These are phyloP conservation scores for Cyamopsis tetragonoloba DNA, from an alignment of 306 rosid species.

Conservation along the genomic window DNA sequence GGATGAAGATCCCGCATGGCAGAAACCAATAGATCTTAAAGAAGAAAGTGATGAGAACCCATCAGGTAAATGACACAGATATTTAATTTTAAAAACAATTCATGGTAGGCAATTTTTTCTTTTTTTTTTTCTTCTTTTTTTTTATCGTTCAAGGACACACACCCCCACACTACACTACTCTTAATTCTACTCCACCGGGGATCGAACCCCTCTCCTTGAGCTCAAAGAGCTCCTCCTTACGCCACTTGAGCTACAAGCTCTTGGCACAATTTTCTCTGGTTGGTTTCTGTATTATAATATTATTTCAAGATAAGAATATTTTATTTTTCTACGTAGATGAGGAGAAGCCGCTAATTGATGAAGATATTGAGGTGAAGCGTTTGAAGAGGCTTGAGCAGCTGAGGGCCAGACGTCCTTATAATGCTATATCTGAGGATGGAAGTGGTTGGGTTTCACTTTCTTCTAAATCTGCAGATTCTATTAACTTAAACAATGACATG, in stretches of 20 bases:
- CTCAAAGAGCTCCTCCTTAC: no score
- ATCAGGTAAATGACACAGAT: conserved; percentile 35
- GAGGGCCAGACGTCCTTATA: conserved; percentile 57
- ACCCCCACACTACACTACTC: no score
- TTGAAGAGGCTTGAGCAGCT: conserved; percentile 80
- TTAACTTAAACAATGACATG: conserved; percentile 36
- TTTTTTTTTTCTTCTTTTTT: no score
- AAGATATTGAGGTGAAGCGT: conserved; percentile 83
- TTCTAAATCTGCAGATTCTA: conserved; percentile 24
- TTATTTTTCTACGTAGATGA: conserved; percentile 38
- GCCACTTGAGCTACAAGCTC: no score
- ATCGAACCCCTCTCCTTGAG: no score
- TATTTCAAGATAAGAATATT: neutral
- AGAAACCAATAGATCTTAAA: conserved; percentile 60
- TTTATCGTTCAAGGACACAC: no score
- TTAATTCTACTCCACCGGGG: no score
- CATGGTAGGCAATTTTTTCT: no score
- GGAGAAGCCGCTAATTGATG: conserved; percentile 70
- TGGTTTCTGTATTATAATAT: neutral
- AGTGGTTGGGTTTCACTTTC: conserved; percentile 95
- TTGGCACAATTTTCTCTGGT: neutral
- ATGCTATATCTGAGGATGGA: conserved; percentile 82
- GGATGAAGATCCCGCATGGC: conserved; percentile 89
- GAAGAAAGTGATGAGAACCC: conserved; percentile 53
- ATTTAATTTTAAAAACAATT: no score